phyloP scores from a whole-genome alignment of 495 filamentous ascomycete genomes.

The Neurospora intermedia region DNA sequence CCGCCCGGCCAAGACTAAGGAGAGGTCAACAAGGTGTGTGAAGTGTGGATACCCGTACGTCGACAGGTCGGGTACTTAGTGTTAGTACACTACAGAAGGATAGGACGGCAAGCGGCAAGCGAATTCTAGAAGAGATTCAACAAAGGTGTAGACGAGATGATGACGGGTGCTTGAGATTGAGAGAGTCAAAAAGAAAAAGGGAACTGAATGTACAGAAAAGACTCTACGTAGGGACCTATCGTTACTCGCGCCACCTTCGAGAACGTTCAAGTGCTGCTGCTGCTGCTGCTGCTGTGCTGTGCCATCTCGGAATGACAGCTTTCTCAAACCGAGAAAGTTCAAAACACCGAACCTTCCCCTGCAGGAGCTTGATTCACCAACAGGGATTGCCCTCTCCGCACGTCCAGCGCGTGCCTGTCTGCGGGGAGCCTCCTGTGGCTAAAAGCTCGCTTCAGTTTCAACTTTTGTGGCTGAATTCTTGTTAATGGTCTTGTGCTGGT shows the following conservation, averaged over 20 bases:
- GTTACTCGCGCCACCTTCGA: background rate
- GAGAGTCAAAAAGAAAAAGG: background rate
- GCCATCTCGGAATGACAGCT: background rate
- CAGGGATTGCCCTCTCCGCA: background rate
- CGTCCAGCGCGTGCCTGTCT: background rate
- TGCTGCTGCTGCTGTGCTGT: background rate
- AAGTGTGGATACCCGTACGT: background rate
- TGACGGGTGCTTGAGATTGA: background rate
- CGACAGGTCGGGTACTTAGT: background rate
- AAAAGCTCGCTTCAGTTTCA: background rate
- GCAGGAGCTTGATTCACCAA: background rate
- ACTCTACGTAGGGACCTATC: background rate
- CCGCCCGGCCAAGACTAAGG: background rate
- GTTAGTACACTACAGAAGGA: background rate
- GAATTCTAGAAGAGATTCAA: background rate
- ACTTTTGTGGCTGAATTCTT: background rate
- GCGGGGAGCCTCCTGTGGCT: background rate
- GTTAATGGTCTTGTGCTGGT: background rate
- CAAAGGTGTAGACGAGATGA: background rate
- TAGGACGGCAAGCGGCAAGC: background rate
- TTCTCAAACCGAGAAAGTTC: background rate
- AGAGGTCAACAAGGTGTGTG: conserved; percentile 1
- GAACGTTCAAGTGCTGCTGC: background rate
- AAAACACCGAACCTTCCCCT: background rate
- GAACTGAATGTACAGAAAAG: background rate